Base-by-base conservation (phyloP, 2,329 filamentous ascomycete genomes). In the Sarocladium kiliense region DNA sequence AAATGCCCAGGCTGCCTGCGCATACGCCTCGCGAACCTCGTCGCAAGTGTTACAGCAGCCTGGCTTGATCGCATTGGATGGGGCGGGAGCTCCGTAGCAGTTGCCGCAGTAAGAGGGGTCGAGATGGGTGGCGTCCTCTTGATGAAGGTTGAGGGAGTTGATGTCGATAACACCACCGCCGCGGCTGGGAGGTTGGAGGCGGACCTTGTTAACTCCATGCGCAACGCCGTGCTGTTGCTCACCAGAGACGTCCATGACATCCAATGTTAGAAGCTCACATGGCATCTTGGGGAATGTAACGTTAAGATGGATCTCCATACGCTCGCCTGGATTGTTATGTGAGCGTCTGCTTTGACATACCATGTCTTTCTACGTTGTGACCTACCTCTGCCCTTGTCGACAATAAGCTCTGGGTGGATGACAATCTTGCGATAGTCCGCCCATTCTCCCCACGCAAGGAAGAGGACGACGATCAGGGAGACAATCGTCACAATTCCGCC, bases 281-380 rank as follows among this genome's bases (percentile, higher is more conserved):
- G 94, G 94, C 62, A 99, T 82, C 59, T 86, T 86, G 10, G 94
- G 94, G 70, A 99, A 99, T 47, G 91, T 94, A 58, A 99, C 86
- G 76, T 99, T 99, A 73, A 99, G 82, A 71, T 96, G 91, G 61
- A 99, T 99, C 71, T 97, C 94, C 93, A 99, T 97, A 72, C 93
- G 91, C 79, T 99, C 92, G 71, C 91, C 89, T 91, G 63, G 9
- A 19, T n/a, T 10, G 32, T 16, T 47, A 30, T 6, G 23, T 53
- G n/a, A 54, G 55, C 25, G 14, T n/a, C 7, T 47, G 5, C 25
- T 9, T 5, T 16, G 23, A 3, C 25, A n/a, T 27, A 6, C n/a
- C 3, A 51, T 7, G 14, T n/a, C 16, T 6, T 51, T 10, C 27
- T 4, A 30, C 18, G 3, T 58, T 16, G 39, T 27, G 45, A 61